Evolutionary conservation across 208 protist species (phyloP).

Genomic region (Leishmania tropica): DNA sequence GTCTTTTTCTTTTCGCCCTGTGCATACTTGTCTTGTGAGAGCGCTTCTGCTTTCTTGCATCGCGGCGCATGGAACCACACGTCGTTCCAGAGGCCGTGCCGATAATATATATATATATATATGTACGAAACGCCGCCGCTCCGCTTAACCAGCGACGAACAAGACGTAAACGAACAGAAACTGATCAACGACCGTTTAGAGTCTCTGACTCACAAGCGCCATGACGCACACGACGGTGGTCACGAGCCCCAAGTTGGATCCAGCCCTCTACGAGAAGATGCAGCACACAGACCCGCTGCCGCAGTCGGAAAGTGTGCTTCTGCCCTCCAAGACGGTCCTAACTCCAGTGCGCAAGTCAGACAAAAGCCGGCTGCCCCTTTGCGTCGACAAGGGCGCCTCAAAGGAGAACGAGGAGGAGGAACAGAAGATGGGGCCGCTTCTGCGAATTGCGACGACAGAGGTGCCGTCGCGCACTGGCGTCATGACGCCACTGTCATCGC

Average conservation of each 20-base stretch:
- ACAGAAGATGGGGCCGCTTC: neutral
- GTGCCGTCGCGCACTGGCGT: neutral
- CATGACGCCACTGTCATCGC: slow-evolving; percentile 3
- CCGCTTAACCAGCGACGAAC: neutral
- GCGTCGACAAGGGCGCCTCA: neutral
- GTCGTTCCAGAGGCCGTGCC: neutral
- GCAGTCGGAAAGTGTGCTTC: slow-evolving; percentile 22
- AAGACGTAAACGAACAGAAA: neutral
- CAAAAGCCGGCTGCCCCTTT: slow-evolving; percentile 14
- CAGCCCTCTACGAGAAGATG: slow-evolving; percentile 13
- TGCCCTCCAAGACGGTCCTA: slow-evolving; percentile 14
- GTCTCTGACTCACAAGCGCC: neutral
- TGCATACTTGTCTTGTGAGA: neutral
- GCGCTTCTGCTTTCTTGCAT: neutral
- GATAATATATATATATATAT: too few species aligned
- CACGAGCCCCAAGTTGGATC: neutral
- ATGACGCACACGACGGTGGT: neutral
- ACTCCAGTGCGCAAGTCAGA: slow-evolving; percentile 3
- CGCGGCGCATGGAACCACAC: neutral
- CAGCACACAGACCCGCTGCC: slow-evolving; percentile 7
- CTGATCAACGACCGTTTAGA: neutral
- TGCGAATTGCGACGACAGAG: slow-evolving; percentile 10
- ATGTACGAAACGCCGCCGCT: neutral
- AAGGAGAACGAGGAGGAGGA: neutral
- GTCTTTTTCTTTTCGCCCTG: neutral